A percentile compares a stretch with the other conserved stretches of the same genome.
Conservation (phyloP, 2,329 filamentous ascomycete species). For the Penicillium sp. region DNA sequence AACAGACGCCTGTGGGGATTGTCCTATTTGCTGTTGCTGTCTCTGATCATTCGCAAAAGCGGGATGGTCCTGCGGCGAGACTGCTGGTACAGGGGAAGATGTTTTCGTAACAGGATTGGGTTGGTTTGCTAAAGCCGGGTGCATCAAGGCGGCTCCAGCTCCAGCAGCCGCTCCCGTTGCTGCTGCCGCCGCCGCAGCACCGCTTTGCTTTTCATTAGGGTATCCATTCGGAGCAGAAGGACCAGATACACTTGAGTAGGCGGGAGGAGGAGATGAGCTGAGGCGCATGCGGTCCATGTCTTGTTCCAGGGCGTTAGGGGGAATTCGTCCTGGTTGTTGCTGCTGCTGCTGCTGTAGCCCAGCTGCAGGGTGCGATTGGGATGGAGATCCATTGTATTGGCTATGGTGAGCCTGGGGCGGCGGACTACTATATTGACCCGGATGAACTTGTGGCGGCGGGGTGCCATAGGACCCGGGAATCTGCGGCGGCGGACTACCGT, state of each 20-base stretch:
- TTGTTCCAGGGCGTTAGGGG: constrained; percentile 67
- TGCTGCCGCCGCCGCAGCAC: constrained; percentile 25
- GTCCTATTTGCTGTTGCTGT: constrained; percentile 35
- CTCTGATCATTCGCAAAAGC: constrained; percentile 81
- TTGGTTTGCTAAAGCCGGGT: constrained; percentile 21
- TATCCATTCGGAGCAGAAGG: constrained; percentile 49
- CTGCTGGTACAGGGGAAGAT: constrained; percentile 22
- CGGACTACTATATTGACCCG: constrained; percentile 1
- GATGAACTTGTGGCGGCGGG: constrained; percentile 19
- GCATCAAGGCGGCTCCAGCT: constrained; percentile 12
- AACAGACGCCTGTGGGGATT: constrained; percentile 34
- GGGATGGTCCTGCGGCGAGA: constrained; percentile 56
- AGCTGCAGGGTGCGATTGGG: constrained; percentile 18
- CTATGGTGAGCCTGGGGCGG: constrained; percentile 15
- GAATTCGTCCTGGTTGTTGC: constrained; percentile 33
- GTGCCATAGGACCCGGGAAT: constrained; percentile 10
- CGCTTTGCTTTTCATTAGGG: constrained; percentile 67
- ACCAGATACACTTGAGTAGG: constrained; percentile 69
- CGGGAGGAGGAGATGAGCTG: constrained; percentile 79
- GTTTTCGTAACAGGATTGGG: constrained; percentile 18
- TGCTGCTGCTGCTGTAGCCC: constrained; percentile 19
- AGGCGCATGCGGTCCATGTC: constrained; percentile 77
- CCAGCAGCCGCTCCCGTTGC: constrained; percentile 2
- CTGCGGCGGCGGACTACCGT: constrained; percentile 31
- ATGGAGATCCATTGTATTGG: constrained; percentile 20